These are phyloP conservation scores for Citrus sp. DNA, from an alignment of 345 rosid genomes.

Conservation along the genomic window DNA sequence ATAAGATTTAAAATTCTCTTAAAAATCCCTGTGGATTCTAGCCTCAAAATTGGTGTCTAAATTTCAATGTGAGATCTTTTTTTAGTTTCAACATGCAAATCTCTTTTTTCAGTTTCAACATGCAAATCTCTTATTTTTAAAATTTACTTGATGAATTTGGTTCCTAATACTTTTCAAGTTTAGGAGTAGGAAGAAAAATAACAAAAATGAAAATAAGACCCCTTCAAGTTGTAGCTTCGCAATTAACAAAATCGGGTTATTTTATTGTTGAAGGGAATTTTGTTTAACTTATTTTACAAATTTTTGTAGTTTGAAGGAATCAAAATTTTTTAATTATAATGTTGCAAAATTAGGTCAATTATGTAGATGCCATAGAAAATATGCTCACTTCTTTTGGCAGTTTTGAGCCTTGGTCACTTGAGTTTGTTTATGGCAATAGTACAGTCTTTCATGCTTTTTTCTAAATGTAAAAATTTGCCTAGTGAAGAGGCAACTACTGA, in stretches of 20 bases:
- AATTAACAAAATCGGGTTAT: background rate
- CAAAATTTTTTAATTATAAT: background rate
- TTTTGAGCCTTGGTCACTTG: background rate
- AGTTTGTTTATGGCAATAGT: background rate
- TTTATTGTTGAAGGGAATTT: background rate
- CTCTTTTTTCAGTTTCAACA: background rate
- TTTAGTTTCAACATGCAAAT: background rate
- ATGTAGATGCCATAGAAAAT: background rate
- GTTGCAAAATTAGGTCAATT: background rate
- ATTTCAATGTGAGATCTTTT: background rate
- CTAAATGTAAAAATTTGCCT: no score
- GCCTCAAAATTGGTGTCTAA: background rate
- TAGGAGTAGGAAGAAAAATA: no score
- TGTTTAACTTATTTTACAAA: background rate
- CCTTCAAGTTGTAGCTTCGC: background rate
- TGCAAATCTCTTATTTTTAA: background rate
- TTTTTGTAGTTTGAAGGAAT: background rate
- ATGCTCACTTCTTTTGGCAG: background rate
- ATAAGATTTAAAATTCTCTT: background rate
- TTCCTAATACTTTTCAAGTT: background rate
- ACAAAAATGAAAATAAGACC: no score
- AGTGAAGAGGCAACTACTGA: background rate
- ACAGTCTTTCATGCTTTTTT: background rate
- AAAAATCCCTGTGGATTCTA: background rate
- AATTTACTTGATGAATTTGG: background rate